Percentiles rank a stretch among this genome's conserved stretches.
Evolutionary conservation across 176 grass and related monocot genomes (phyloP).

Genomic region (Zea luxurians): DNA sequence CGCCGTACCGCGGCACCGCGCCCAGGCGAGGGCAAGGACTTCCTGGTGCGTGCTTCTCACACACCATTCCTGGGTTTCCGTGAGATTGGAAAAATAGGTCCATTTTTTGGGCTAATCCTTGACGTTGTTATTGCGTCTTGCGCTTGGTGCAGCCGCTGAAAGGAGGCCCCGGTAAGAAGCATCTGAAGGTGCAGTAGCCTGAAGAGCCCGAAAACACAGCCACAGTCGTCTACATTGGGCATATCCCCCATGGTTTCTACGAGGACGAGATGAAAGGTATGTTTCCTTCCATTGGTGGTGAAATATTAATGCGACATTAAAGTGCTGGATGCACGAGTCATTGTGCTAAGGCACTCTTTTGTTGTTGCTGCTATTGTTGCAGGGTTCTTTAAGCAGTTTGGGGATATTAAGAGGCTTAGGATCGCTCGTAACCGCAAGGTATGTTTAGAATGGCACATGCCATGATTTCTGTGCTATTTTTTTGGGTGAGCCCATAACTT

Average conservation of each 20-base stretch:
- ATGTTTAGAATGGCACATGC: background rate
- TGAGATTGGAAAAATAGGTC: background rate
- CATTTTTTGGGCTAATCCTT: background rate
- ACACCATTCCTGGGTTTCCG: background rate
- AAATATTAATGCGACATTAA: background rate
- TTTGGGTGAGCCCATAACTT: background rate
- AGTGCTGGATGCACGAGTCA: background rate
- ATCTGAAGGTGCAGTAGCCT: conserved; percentile 41
- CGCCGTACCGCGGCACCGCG: conserved; percentile 41
- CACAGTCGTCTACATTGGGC: conserved; percentile 79
- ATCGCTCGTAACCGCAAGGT: conserved; percentile 83
- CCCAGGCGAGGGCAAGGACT: conserved; percentile 45
- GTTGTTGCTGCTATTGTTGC: background rate
- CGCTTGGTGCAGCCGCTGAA: conserved; percentile 59
- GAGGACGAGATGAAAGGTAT: conserved; percentile 91
- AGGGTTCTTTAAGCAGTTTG: conserved; percentile 95
- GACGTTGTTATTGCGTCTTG: background rate
- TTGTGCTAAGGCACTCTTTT: conserved; percentile 10
- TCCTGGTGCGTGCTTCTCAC: conserved; percentile 39
- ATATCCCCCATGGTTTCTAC: conserved; percentile 95
- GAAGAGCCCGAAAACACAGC: conserved; percentile 61
- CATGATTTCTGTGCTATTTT: background rate
- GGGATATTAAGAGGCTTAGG: conserved; percentile 69
- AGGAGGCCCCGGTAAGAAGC: conserved; percentile 48
- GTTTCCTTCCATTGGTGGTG: background rate